Percentiles rank a stretch among this genome's conserved stretches.
These are phyloP conservation scores for Linaria vulgaris DNA, from an alignment of 257 asterid species.

Conservation along the genomic window DNA sequence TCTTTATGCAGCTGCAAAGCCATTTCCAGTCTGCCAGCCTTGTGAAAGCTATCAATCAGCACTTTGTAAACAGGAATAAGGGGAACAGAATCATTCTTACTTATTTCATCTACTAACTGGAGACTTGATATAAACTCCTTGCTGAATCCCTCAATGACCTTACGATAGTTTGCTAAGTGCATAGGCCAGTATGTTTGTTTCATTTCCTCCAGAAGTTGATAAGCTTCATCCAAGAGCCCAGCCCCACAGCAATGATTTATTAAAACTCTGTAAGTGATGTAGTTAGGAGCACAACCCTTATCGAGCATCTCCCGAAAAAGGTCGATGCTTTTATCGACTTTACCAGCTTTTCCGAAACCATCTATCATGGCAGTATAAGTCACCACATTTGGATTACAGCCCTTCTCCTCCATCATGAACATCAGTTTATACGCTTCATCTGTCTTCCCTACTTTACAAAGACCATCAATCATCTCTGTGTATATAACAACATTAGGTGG, in stretches of 20 bases:
- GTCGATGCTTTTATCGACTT: conserved; percentile 66
- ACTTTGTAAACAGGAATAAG: conserved; percentile 63
- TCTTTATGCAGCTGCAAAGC: conserved; percentile 75
- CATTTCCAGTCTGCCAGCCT: conserved; percentile 71
- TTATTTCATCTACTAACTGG: conserved; percentile 62
- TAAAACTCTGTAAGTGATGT: conserved; percentile 71
- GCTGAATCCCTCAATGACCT: conserved; percentile 79
- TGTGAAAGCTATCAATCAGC: conserved; percentile 70
- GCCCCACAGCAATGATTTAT: conserved; percentile 65
- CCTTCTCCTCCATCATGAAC: conserved; percentile 97
- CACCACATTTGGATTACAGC: conserved; percentile 88
- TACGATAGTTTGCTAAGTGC: conserved; percentile 59
- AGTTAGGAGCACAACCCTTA: conserved; percentile 82
- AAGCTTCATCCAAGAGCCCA: conserved; percentile 78
- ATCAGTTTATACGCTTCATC: conserved; percentile 84
- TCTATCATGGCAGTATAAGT: conserved; percentile 95
- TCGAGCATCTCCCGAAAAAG: conserved; percentile 56
- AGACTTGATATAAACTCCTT: conserved; percentile 67
- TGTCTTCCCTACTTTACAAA: conserved; percentile 83
- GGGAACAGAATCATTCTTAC: conserved; percentile 44
- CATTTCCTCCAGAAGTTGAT: conserved; percentile 84
- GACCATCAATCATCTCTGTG: conserved; percentile 92
- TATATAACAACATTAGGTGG: conserved; percentile 80
- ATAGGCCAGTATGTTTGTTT: conserved; percentile 83
- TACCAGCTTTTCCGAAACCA: conserved; percentile 78